Base-by-base conservation (phyloP, 805 yeast genomes). In the Kodamaea laetipori region DNA sequence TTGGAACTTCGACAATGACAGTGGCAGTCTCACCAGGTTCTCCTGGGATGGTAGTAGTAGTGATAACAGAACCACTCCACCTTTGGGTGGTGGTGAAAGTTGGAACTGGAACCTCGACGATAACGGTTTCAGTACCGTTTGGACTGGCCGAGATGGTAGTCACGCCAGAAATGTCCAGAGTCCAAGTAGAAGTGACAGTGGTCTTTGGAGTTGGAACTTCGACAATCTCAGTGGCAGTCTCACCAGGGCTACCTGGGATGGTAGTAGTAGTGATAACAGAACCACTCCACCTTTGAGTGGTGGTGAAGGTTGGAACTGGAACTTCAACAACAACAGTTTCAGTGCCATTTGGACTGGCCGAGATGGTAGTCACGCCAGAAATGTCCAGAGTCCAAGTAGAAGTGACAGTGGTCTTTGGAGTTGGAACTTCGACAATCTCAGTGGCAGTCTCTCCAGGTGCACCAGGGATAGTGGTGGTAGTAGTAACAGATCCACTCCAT, bases 201-300 rank as follows among this genome's bases (percentile, higher is more conserved):
- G 21, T 19, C 10, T 32, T 28, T 1, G 39, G 19, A 4, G 41
- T 17, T 12, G 50, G 31, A 3, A 25, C 39, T 16, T 49, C 45
- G 18, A 9, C 39, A 15, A n/a, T 40, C 39, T 15, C 45, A n/a
- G 44, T 40, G 11, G 12, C 38, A 25, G 43, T 40, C 7, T 26
- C 32, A 23, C 41, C 41, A 17, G 35, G 41, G n/a, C 23, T 8
- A 7, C 39, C 23, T 6, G 62, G 60, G 13, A 55, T 55, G 15
- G 46, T 47, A 16, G 56, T 58, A 15, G 45, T 53, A 19, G 54
- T 56, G 2, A 61, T 58, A 37, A 37, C 51, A 9, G 62, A 57
- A 12, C 46, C 49, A 6, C 44, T 44, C 15, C 48, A 24, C 6
- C 13, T 32, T 4, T 5, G 2, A 12, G 43, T 40, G 13, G 38